These are phyloP conservation scores for Avicennia marina DNA, from an alignment of 257 asterid genomes.

Conservation along the genomic window DNA sequence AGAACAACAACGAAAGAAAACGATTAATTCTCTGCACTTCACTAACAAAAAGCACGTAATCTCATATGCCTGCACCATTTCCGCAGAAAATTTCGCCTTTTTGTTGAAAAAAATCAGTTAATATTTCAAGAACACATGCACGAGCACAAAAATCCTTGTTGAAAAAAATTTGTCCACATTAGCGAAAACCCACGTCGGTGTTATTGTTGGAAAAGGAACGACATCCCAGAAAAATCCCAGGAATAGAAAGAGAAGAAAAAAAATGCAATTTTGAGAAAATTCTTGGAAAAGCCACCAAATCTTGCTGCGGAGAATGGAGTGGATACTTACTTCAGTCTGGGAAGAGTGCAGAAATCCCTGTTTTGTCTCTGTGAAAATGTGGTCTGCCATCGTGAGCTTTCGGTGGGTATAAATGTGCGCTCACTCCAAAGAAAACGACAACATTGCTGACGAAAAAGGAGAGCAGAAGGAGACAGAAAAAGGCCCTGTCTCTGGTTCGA, in stretches of 20 bases:
- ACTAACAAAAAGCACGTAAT: not conserved
- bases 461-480: conserved; percentile 16
- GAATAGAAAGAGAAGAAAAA: not conserved
- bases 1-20: not conserved
- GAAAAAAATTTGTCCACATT: not conserved
- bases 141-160: not conserved
- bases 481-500: conserved; percentile 4
- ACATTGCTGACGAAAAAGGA: conserved; percentile 15
- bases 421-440: conserved; percentile 12
- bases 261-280: not conserved
- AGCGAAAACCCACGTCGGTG: not conserved
- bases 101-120: not conserved
- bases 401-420: conserved; percentile 21
- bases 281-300: conserved; percentile 14
- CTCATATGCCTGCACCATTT: conserved; percentile 19
- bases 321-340: not conserved
- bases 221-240: no score
- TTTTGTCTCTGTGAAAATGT: not conserved
- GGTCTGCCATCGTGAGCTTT: not conserved
- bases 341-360: not conserved
- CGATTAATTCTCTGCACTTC: not conserved
- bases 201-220: not conserved
- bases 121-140: conserved; percentile 7
- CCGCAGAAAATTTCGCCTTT: not conserved
- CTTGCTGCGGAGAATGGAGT: not conserved